Percentiles rank a stretch among this genome's conserved stretches.
phyloP scores from a whole-genome alignment of 2,329 filamentous ascomycete species.

The Xylariaceae sp. region DNA sequence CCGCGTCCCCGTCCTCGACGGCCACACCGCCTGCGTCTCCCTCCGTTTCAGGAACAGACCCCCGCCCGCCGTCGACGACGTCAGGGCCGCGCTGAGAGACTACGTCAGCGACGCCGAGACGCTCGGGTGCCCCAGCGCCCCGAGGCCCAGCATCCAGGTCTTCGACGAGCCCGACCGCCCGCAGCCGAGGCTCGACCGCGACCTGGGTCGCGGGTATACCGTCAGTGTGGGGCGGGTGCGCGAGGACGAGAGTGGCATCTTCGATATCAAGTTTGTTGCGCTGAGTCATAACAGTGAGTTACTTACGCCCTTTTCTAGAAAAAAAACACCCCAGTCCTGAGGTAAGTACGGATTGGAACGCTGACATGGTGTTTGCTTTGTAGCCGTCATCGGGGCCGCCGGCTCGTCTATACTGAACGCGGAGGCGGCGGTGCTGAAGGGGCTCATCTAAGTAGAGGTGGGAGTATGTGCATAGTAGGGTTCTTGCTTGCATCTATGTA shows the following conservation, averaged over 20 bases:
- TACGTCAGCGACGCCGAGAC: slow-evolving; percentile 83
- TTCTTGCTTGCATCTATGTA: slow-evolving; percentile 2
- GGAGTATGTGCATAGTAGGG: neutral
- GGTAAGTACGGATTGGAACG: no score
- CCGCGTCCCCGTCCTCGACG: slow-evolving; percentile 91
- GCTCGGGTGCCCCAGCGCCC: slow-evolving; percentile 86
- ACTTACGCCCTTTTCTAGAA: neutral
- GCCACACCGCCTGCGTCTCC: slow-evolving; percentile 93
- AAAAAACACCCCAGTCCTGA: no score
- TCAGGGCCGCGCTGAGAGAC: slow-evolving; percentile 75
- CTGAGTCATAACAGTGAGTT: slow-evolving; percentile 76
- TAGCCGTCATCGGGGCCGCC: slow-evolving; percentile 90
- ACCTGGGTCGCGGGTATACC: slow-evolving; percentile 83
- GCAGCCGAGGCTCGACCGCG: slow-evolving; percentile 86
- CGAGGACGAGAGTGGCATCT: slow-evolving; percentile 84
- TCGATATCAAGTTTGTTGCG: slow-evolving; percentile 93
- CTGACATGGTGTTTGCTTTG: no score
- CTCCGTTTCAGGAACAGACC: slow-evolving; percentile 78
- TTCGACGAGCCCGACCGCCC: slow-evolving; percentile 90
- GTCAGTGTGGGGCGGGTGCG: slow-evolving; percentile 87
- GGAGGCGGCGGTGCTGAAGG: slow-evolving; percentile 88
- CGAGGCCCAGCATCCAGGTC: slow-evolving; percentile 77
- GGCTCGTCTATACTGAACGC: slow-evolving; percentile 94
- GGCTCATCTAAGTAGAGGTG: slow-evolving; percentile 62
- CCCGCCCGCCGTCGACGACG: slow-evolving; percentile 72